A percentile compares a stretch with the other conserved stretches of the same genome.
These are phyloP conservation scores for Fusarium temperatum DNA, from an alignment of 2,329 filamentous ascomycete species.

Conservation along the genomic window DNA sequence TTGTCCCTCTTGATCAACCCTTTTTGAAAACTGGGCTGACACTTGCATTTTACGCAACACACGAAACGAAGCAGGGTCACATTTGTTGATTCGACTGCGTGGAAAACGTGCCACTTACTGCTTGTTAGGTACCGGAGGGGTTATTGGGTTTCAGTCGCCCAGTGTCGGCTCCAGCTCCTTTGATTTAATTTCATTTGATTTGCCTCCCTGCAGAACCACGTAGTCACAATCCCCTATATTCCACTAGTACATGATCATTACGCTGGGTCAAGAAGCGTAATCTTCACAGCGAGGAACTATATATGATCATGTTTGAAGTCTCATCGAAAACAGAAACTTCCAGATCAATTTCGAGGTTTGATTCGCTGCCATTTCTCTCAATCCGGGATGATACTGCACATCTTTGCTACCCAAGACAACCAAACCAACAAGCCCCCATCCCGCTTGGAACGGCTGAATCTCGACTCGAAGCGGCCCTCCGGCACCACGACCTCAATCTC, in stretches of 20 bases:
- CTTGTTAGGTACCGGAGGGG: constrained; percentile 5
- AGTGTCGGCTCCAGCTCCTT: background rate
- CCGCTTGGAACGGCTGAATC: constrained; percentile 1
- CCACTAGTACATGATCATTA: background rate
- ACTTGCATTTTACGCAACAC: constrained; percentile 23
- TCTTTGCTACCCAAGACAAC: background rate
- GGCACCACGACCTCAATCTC: background rate
- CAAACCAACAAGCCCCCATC: constrained; percentile 3
- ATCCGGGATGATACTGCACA: background rate
- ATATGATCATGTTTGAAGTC: background rate
- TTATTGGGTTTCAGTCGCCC: background rate
- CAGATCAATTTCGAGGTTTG: background rate
- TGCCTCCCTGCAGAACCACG: constrained; percentile 2
- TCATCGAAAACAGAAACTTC: background rate
- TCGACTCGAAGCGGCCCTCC: background rate
- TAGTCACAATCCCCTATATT: background rate
- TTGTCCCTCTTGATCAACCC: background rate
- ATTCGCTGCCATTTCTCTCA: background rate
- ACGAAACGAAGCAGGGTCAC: background rate
- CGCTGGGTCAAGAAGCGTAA: background rate
- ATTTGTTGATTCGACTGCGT: background rate
- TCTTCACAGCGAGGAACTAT: background rate
- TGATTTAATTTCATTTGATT: constrained; percentile 1
- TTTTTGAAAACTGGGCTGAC: constrained; percentile 12
- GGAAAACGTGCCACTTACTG: constrained; percentile 20